A percentile compares a stretch with the other conserved stretches of the same genome.
Evolutionary conservation across 2,329 filamentous ascomycete genomes (phyloP).

Genomic region (Xylariaceae sp.): DNA sequence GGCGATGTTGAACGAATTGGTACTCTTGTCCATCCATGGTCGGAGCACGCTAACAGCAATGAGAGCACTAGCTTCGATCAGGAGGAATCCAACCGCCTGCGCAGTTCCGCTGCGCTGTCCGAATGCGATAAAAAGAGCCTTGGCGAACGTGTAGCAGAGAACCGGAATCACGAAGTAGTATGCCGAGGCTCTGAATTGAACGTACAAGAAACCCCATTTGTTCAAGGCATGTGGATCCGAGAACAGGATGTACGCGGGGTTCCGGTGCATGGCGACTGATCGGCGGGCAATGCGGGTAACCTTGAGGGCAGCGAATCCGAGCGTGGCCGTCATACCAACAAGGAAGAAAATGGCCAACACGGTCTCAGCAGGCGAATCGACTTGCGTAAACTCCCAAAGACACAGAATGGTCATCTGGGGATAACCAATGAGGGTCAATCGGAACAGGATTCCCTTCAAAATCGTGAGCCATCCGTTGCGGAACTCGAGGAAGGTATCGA

Average conservation of each 20-base stretch:
- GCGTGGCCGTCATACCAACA: conserved; percentile 64
- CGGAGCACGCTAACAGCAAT: conserved; percentile 68
- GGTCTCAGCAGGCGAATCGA: conserved; percentile 73
- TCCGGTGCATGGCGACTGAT: conserved; percentile 81
- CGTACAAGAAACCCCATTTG: conserved; percentile 90
- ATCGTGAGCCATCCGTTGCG: conserved; percentile 81
- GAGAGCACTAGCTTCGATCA: conserved; percentile 69
- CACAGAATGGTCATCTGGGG: conserved; percentile 79
- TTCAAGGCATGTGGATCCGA: conserved; percentile 79
- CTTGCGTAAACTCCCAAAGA: conserved; percentile 76
- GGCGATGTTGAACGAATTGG: conserved; percentile 82
- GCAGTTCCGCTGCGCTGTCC: conserved; percentile 60
- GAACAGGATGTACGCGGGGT: conserved; percentile 85
- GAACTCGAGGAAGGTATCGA: conserved; percentile 79
- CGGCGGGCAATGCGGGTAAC: conserved; percentile 75
- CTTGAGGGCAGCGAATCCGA: conserved; percentile 75
- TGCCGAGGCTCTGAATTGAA: conserved; percentile 80
- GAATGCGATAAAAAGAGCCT: conserved; percentile 77
- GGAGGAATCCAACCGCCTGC: conserved; percentile 69
- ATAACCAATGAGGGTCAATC: conserved; percentile 75
- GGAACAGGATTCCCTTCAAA: conserved; percentile 80
- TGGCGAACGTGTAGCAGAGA: conserved; percentile 66
- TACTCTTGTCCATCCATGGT: conserved; percentile 96
- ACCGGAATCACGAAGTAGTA: conserved; percentile 83
- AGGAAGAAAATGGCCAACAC: conserved; percentile 77